Base-by-base conservation (phyloP, 768 basidiomycete species). In the Rhodotorula babjevae region DNA sequence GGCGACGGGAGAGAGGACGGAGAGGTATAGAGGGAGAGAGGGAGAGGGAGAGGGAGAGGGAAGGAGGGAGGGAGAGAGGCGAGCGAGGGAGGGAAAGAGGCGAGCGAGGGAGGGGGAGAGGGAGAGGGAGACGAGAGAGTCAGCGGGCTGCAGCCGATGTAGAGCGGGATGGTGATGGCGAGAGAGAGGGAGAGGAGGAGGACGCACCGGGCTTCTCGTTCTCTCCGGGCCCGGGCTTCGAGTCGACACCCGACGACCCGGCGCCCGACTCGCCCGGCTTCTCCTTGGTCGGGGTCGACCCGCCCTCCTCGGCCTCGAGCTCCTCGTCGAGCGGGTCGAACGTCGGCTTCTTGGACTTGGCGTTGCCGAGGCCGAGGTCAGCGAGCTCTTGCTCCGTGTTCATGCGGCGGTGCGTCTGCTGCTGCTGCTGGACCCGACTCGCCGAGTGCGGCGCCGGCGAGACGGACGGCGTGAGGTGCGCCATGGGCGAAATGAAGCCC, bases 311-410 rank as follows among this genome's bases (percentile, higher is more conserved):
- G 33, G 72, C 67, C 27, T 71, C 74, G 59, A 70, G 61, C 55
- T 80, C 71, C 56, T 75, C 67, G 49, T 79, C 70, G 49, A 72
- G 72, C 12, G 73, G 69, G 42, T 76, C 69, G 59, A 73, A 76
- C 1, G 61, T 64, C 0, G 72, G 72, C 69, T 74, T 73, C 52
- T 82, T 85, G 29, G 74, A 80, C 60, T 85, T 84, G n/a, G 75
- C 72, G 78, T 98, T 99, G 5, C 93, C 92, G 72, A 98, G 85
- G 1, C 96, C 96, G 63, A 99, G 85, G 78, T 96, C 93, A 57
- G 95, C 93, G 1, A 88, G 88, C 21, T 89, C 89, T 2, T 90
- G 64, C 10, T 55, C 64, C 2, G 75, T 76, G 18, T 72, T 73
- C 72, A 69, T 76, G 4, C 72, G 65, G 3, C 64, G 62, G 65